Percentiles rank a stretch among this genome's conserved stretches.
These are phyloP conservation scores for Hebeloma cylindrosporum DNA, from an alignment of 768 basidiomycete species.

Conservation along the genomic window DNA sequence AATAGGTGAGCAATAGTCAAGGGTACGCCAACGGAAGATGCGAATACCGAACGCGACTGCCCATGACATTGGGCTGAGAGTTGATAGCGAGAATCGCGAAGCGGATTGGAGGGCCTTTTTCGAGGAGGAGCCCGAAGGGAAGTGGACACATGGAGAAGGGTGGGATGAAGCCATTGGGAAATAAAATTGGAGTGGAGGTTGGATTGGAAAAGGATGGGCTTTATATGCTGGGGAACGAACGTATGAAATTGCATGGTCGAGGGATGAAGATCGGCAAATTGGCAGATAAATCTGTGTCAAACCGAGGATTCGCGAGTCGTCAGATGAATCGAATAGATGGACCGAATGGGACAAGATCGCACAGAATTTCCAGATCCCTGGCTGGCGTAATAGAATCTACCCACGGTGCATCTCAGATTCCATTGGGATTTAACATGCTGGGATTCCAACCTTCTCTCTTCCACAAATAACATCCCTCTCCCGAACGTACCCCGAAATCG, in stretches of 20 bases:
- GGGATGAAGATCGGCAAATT: conserved; percentile 45
- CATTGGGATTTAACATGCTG: conserved; percentile 20
- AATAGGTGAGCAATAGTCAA: conserved; percentile 12
- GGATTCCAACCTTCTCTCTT: conserved; percentile 19
- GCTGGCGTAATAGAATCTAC: conserved; percentile 29
- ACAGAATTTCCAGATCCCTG: conserved; percentile 34
- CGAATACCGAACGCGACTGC: conserved; percentile 47
- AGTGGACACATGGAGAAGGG: conserved; percentile 40
- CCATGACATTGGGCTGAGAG: conserved; percentile 51
- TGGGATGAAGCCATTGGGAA: conserved; percentile 38
- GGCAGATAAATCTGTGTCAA: conserved; percentile 28
- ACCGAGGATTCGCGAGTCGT: conserved; percentile 36
- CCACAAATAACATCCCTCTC: conserved; percentile 27
- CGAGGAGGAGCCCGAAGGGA: conserved; percentile 41
- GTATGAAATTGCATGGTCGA: conserved; percentile 36
- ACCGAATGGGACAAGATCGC: conserved; percentile 23
- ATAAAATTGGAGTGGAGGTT: conserved; percentile 7
- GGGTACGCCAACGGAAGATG: conserved; percentile 4
- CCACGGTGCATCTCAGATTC: conserved; percentile 29
- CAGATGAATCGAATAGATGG: conserved; percentile 33
- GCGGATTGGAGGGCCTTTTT: conserved; percentile 42
- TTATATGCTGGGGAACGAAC: conserved; percentile 36
- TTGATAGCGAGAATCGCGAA: conserved; percentile 43
- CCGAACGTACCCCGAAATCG: conserved; percentile 4
- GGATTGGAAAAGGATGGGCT: conserved; percentile 32